A percentile compares a stretch with the other conserved stretches of the same genome.
phyloP scores from a whole-genome alignment of 805 yeast species.

The Candida glaebosa region DNA sequence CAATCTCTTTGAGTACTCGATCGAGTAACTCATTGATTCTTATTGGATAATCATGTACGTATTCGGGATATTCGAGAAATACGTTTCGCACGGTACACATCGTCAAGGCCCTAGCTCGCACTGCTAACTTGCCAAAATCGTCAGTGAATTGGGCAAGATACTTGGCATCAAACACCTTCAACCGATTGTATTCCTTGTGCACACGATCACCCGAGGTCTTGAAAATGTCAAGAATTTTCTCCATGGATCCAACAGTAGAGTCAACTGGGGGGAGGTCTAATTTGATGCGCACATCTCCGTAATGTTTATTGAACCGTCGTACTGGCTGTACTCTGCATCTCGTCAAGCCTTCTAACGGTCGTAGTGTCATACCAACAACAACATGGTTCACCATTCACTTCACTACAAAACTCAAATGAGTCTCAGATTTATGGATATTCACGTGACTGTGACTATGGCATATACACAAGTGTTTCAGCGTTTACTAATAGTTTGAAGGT shows the following conservation, averaged over 20 bases:
- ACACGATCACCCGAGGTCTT: not conserved
- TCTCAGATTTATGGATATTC: too few relatives aligned
- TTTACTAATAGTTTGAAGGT: not conserved
- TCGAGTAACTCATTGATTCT: slow-evolving; percentile 1
- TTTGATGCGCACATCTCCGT: not conserved
- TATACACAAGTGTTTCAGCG: too few relatives aligned
- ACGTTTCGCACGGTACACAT: not conserved
- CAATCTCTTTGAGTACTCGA: not conserved
- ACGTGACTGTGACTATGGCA: not conserved
- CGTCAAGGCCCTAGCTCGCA: not conserved
- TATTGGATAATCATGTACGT: not conserved
- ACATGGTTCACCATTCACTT: too few relatives aligned
- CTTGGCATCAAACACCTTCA: not conserved
- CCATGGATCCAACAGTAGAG: slow-evolving; percentile 5
- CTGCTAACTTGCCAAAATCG: slow-evolving; percentile 3
- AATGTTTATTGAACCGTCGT: not conserved
- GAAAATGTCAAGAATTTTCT: not conserved
- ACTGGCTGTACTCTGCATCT: not conserved
- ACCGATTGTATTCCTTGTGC: not conserved
- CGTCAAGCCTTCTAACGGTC: not conserved
- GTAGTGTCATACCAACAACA: not conserved
- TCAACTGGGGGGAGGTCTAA: not conserved
- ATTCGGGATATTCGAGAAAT: not conserved
- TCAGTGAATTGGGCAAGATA: slow-evolving; percentile 3
- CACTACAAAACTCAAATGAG: too few relatives aligned